Base-by-base conservation (phyloP, 192 early-diverging fungal species). In the Mortierella claussenii region DNA sequence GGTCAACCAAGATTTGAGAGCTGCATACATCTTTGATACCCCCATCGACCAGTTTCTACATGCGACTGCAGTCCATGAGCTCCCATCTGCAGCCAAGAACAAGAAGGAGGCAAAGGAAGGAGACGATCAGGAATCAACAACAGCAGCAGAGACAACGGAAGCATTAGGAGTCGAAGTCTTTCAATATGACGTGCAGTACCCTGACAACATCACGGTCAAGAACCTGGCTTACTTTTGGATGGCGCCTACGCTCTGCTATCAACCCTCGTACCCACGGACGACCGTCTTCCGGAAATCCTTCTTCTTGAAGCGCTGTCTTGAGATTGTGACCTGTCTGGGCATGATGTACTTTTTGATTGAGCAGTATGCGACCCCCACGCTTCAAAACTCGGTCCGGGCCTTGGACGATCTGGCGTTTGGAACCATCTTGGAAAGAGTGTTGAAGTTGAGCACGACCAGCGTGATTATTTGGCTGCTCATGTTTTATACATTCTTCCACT, bases 381-480 rank as follows among this genome's bases (percentile, higher is more conserved):
- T 96, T 57, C 82, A 87, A 23, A 93, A 94, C 48, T 92, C 91
- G 9, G 78, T 96, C 34, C 57, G 83, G 20, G 90, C 92, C 18
- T 80, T 94, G 23, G 92, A 94, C 57, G 78, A 90, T 46, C 69
- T 84, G 34, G 81, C 92, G 24, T 85, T 85, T 13, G 83, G 88
- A 21, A 82, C 81, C 55, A 86, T 95, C 51, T 79, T 90, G 2
- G 94, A 96, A 81, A 88, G 94, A 32, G 85, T 95, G n/a, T 85
- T 96, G n/a, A 95, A 95, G 69, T 83, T 96, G 68, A 90, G 89
- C 8, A 89, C 88, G 10, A 86, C 88, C 26, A 88, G 86, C 60
- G 91, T 94, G 0, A 81, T 87, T 1, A 87, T 96, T 45, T 96
- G 95, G 95, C 82, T 96, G n/a, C 67, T 95, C n/a, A 91, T 93